These are phyloP conservation scores for Eucalyptus regnans DNA, from an alignment of 345 rosid species.

Conservation along the genomic window DNA sequence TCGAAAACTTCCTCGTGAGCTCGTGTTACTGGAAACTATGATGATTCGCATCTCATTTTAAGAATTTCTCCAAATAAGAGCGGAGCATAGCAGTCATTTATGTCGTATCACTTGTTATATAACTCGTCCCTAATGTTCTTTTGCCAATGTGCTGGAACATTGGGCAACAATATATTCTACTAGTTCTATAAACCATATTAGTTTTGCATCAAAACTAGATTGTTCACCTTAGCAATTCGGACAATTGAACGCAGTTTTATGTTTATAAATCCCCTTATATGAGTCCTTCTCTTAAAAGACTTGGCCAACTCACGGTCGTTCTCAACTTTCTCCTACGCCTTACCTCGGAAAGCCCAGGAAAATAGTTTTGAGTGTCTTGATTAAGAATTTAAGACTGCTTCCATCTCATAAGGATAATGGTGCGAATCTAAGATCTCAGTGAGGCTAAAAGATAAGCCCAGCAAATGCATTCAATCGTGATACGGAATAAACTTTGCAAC, in stretches of 20 bases:
- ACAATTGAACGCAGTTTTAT: neutral
- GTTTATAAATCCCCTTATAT: neutral
- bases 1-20: neutral
- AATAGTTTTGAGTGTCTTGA: neutral
- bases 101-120: neutral
- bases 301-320: neutral
- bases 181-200: neutral
- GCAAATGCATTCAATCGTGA: neutral
- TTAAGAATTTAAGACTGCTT: neutral
- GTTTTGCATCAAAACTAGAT: neutral
- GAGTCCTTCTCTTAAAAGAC: neutral
- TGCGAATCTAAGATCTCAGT: neutral
- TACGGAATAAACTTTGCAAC: neutral
- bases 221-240: neutral
- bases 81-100: neutral
- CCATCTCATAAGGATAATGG: neutral
- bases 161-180: neutral
- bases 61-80: neutral
- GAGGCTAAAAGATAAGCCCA: neutral
- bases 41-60: neutral
- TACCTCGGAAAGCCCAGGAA: neutral
- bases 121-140: neutral
- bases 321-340: neutral
- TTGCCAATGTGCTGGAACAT: neutral
- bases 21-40: neutral